These are phyloP conservation scores for Sistotremastrum suecicum DNA, from an alignment of 768 basidiomycete species.

Conservation along the genomic window DNA sequence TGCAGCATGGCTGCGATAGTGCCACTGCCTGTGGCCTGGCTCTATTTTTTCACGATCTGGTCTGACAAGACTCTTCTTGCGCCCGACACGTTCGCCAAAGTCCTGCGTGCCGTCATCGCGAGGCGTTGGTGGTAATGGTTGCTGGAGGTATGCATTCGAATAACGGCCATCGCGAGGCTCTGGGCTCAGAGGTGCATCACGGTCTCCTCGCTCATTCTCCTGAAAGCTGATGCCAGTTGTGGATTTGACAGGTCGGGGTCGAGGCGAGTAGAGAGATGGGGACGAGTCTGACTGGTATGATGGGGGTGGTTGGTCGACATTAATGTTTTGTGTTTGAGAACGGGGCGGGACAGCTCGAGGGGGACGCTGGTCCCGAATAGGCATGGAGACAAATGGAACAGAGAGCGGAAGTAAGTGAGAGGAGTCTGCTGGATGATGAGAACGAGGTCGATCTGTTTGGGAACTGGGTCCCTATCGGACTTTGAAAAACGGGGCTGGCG, in stretches of 20 bases:
- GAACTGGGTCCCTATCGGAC: constrained; percentile 8
- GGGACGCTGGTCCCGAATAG: constrained; percentile 21
- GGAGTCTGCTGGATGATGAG: constrained; percentile 7
- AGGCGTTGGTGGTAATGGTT: constrained; percentile 24
- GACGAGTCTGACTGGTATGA: constrained; percentile 8
- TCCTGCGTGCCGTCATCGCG: constrained; percentile 19
- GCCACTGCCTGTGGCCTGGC: constrained; percentile 85
- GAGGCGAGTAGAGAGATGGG: constrained; percentile 2
- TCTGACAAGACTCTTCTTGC: constrained; percentile 86
- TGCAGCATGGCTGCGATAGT: constrained; percentile 81
- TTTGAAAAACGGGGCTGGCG: constrained; percentile 20
- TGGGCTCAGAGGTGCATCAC: constrained; percentile 38
- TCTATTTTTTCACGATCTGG: constrained; percentile 97
- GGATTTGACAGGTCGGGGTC: background rate
- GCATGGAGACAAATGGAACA: constrained; percentile 12
- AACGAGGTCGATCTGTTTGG: background rate
- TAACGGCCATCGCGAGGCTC: constrained; percentile 32
- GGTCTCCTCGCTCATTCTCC: constrained; percentile 54
- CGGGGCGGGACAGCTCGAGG: constrained; percentile 20
- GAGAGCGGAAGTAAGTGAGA: constrained; percentile 19
- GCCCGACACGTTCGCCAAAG: constrained; percentile 38
- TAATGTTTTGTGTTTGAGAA: constrained; percentile 12
- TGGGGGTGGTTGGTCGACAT: constrained; percentile 10
- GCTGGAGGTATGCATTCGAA: constrained; percentile 30
- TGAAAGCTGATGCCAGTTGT: constrained; percentile 50